Conservation (phyloP, 2,329 filamentous ascomycete genomes). For the Plenodomus lindquistii region DNA sequence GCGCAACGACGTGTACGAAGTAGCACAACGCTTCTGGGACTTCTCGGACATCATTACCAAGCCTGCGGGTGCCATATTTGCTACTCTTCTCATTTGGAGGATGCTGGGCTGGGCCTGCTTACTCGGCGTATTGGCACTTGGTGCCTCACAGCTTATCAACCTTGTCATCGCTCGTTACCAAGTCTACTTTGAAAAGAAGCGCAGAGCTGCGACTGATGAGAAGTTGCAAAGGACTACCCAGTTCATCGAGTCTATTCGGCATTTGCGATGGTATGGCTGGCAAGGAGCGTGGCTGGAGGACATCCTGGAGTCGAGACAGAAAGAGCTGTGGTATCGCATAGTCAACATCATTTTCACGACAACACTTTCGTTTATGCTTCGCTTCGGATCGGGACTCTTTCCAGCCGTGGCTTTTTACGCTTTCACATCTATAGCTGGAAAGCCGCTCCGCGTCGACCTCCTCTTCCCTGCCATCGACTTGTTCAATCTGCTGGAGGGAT, state of each 20-base stretch:
- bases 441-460: conserved; percentile 73
- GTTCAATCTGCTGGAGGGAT: conserved; percentile 74
- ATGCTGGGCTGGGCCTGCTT: conserved; percentile 81
- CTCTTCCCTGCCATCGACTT: conserved; percentile 86
- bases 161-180: conserved; percentile 67
- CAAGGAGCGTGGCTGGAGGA: conserved; percentile 72
- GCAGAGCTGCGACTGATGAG: conserved; percentile 74
- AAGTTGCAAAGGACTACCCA: conserved; percentile 81
- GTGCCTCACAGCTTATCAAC: conserved; percentile 72
- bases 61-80: conserved; percentile 75
- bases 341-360: conserved; percentile 66
- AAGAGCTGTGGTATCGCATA: conserved; percentile 68
- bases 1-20: conserved; percentile 79
- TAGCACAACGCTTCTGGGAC: conserved; percentile 86
- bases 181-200: conserved; percentile 69
- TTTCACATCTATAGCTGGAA: conserved; percentile 72
- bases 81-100: conserved; percentile 72
- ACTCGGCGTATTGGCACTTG: conserved; percentile 70
- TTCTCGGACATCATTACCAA: conserved; percentile 75
- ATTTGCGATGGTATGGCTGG: conserved; percentile 82
- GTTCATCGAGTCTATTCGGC: conserved; percentile 83
- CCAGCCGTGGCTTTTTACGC: conserved; percentile 81
- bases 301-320: conserved; percentile 69
- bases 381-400: conserved; percentile 72
- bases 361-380: conserved; percentile 69